Conservation (phyloP, 495 filamentous ascomycete genomes). For the Viridothelium virens region DNA sequence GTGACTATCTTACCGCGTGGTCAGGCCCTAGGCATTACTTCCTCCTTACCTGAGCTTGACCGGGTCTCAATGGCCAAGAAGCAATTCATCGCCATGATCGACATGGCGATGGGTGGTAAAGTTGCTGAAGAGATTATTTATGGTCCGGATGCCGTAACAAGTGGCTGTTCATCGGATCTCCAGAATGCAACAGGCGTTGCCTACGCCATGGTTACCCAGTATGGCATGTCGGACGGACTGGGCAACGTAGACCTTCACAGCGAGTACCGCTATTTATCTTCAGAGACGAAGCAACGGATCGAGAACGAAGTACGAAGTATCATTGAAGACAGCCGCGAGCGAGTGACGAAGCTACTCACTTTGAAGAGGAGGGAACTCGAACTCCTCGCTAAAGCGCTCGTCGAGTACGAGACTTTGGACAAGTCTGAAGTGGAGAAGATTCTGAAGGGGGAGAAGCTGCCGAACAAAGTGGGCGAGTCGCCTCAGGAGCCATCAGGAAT, state of each 20-base stretch:
- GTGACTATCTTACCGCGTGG: conserved; percentile 93
- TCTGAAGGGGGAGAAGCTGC: conserved; percentile 71
- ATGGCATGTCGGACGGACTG: conserved; percentile 81
- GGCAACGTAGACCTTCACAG: conserved; percentile 80
- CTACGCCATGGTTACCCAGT: conserved; percentile 73
- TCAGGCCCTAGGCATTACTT: conserved; percentile 73
- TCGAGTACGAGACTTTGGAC: conserved; percentile 88
- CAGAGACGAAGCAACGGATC: conserved; percentile 74
- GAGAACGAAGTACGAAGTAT: conserved; percentile 78
- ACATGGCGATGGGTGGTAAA: conserved; percentile 82
- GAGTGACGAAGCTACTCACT: conserved; percentile 62
- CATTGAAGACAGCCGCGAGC: conserved; percentile 71
- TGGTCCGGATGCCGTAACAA: conserved; percentile 77
- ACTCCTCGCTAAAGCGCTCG: conserved; percentile 71
- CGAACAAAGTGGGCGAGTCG: conserved; percentile 45
- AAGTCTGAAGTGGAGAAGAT: conserved; percentile 85
- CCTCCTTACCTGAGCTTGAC: conserved; percentile 81
- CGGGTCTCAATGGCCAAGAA: conserved; percentile 66
- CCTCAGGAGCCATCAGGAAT: conserved; percentile 39
- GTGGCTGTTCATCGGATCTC: conserved; percentile 60
- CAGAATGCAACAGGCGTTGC: conserved; percentile 68
- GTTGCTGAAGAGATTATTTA: conserved; percentile 91
- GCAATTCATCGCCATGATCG: conserved; percentile 68
- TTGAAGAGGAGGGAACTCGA: conserved; percentile 75
- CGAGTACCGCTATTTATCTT: conserved; percentile 72